Percentiles rank a stretch among this genome's conserved stretches.
phyloP scores from a whole-genome alignment of 1,139 yeast species.

The Hemisphaericaspora lyxosophila region DNA sequence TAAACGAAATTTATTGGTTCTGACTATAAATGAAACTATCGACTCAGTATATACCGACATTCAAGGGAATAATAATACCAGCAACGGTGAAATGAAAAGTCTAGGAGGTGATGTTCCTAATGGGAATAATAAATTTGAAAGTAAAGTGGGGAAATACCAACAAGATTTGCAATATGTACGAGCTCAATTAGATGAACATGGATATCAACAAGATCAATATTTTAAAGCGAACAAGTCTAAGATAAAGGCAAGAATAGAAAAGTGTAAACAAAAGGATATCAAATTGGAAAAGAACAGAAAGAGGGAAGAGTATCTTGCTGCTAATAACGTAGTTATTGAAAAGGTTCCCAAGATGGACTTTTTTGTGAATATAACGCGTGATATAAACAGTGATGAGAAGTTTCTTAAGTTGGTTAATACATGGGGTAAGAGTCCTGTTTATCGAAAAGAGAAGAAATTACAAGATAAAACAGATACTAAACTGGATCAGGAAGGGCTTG shows the following conservation, averaged over 20 bases:
- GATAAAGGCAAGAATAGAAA: slow-evolving; percentile 5
- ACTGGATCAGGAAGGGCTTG: neutral
- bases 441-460: neutral
- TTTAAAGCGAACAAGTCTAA: slow-evolving; percentile 4
- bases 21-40: slow-evolving; percentile 31
- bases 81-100: slow-evolving; percentile 2
- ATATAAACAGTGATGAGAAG: slow-evolving; percentile 14
- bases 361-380: slow-evolving; percentile 16
- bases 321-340: slow-evolving; percentile 17
- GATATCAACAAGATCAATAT: slow-evolving; percentile 19
- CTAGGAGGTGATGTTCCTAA: slow-evolving; percentile 2
- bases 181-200: slow-evolving; percentile 32
- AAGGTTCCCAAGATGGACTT: slow-evolving; percentile 16
- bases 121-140: slow-evolving; percentile 20
- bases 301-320: slow-evolving; percentile 10
- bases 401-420: slow-evolving; percentile 14
- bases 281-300: slow-evolving; percentile 4
- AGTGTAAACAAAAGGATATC: slow-evolving; percentile 3
- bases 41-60: slow-evolving; percentile 27
- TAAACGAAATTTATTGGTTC: slow-evolving; percentile 31
- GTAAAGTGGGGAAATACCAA: slow-evolving; percentile 28
- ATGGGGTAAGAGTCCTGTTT: slow-evolving; percentile 22
- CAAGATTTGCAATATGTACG: slow-evolving; percentile 28
- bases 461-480: neutral
- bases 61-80: slow-evolving; percentile 12